These are phyloP conservation scores for Crucibulum laeve DNA, from an alignment of 768 basidiomycete genomes.

Conservation along the genomic window DNA sequence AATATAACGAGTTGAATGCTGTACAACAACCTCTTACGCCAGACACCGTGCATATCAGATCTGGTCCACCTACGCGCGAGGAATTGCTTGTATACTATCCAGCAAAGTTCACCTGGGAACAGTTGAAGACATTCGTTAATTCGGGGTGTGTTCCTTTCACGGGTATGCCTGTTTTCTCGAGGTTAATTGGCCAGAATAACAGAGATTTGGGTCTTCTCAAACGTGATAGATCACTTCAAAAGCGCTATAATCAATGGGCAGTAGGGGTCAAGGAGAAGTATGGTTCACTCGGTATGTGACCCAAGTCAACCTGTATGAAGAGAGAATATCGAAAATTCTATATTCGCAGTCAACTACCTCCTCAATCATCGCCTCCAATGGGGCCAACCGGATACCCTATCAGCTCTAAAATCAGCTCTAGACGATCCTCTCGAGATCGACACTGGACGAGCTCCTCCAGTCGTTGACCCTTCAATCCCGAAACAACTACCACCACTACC, in stretches of 20 bases:
- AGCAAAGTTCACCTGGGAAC: constrained; percentile 68
- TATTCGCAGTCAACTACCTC: constrained; percentile 64
- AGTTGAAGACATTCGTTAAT: constrained; percentile 74
- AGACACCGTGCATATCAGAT: constrained; percentile 33
- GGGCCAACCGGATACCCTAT: constrained; percentile 65
- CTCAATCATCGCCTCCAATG: constrained; percentile 66
- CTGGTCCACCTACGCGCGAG: constrained; percentile 65
- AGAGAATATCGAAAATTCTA: constrained; percentile 1
- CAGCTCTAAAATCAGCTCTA: constrained; percentile 47
- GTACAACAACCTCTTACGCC: constrained; percentile 11
- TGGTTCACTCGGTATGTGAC: constrained; percentile 59
- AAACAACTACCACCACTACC: constrained; percentile 24
- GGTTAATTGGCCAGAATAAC: no score
- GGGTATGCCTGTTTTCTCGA: constrained; percentile 9
- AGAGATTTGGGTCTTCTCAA: constrained; percentile 82
- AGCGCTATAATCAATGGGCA: constrained; percentile 60
- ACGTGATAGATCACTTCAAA: constrained; percentile 66
- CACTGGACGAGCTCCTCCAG: constrained; percentile 30
- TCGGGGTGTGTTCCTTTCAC: no score
- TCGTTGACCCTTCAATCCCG: constrained; percentile 4
- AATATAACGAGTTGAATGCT: no score
- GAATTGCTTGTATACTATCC: constrained; percentile 70
- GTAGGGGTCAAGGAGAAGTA: constrained; percentile 49
- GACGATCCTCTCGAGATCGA: background rate
- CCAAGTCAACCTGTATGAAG: constrained; percentile 1